Conservation (phyloP, 495 filamentous ascomycete species). For the Aspergillus ostianus region DNA sequence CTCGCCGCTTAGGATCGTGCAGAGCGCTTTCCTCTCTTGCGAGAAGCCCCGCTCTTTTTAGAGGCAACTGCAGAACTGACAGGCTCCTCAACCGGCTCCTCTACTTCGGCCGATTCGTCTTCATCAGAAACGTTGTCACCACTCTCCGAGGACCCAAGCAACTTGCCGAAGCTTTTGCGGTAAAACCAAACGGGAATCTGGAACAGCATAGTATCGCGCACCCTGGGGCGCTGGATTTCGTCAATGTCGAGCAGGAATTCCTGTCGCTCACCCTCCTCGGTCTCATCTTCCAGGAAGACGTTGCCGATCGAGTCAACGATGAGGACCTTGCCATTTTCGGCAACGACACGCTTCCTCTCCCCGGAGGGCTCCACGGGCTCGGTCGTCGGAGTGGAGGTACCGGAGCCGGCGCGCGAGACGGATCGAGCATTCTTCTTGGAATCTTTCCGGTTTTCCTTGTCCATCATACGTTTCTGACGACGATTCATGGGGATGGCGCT, state of each 20-base stretch:
- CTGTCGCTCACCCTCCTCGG: constrained; percentile 75
- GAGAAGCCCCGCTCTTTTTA: constrained; percentile 20
- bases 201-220: constrained; percentile 68
- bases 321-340: constrained; percentile 91
- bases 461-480: constrained; percentile 81
- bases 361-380: constrained; percentile 57
- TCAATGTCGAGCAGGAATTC: constrained; percentile 82
- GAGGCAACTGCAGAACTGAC: constrained; percentile 29
- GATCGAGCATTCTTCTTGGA: constrained; percentile 42
- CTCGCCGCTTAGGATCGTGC: constrained; percentile 21
- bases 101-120: constrained; percentile 31
- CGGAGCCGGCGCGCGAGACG: constrained; percentile 36
- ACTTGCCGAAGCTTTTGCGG: constrained; percentile 52
- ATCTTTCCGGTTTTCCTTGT: constrained; percentile 74
- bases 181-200: constrained; percentile 67
- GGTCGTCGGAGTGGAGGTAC: constrained; percentile 49
- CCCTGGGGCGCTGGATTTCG: constrained; percentile 62
- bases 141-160: constrained; percentile 37
- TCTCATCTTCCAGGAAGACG: constrained; percentile 87
- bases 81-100: constrained; percentile 32
- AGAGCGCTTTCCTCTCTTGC: constrained; percentile 34
- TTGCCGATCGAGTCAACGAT: constrained; percentile 90
- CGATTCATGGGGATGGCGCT: constrained; percentile 69
- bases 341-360: constrained; percentile 76
- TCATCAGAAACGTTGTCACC: constrained; percentile 18